Conservation (phyloP, 352 stramenopile genomes). For the Globisporangium uncinulatum region DNA sequence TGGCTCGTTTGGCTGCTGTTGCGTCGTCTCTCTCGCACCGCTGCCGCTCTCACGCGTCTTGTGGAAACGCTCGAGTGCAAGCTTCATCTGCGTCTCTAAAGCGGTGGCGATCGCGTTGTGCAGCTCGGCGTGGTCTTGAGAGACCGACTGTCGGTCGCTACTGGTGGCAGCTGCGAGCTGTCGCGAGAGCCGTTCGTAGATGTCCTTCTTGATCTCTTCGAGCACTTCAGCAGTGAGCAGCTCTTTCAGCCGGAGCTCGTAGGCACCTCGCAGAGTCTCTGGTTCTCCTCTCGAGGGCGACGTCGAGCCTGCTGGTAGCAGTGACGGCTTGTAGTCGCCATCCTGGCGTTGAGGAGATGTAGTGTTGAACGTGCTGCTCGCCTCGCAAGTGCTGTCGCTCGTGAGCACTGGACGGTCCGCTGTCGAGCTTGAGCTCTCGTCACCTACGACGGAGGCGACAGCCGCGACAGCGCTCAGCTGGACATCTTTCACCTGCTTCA, state of each 20-base stretch:
- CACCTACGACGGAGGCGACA: not conserved
- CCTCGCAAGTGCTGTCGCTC: too few relatives aligned
- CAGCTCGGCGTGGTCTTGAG: slow-evolving; percentile 23
- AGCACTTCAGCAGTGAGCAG: slow-evolving; percentile 42
- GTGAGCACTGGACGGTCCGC: not conserved
- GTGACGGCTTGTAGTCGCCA: too few relatives aligned
- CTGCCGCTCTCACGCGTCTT: slow-evolving; percentile 16
- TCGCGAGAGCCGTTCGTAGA: slow-evolving; percentile 43
- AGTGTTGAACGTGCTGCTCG: too few relatives aligned
- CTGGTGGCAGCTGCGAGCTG: slow-evolving; percentile 22
- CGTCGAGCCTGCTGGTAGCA: not conserved
- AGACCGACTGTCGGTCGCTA: not conserved
- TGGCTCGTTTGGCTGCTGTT: too few relatives aligned
- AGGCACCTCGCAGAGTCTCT: not conserved
- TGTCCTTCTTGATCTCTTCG: slow-evolving; percentile 56
- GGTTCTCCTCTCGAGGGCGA: not conserved
- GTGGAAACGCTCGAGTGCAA: slow-evolving; percentile 21
- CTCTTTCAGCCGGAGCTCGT: slow-evolving; percentile 46
- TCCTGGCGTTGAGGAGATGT: too few relatives aligned
- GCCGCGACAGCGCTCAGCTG: not conserved
- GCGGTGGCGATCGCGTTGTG: slow-evolving; percentile 44
- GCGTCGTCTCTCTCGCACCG: slow-evolving; percentile 6
- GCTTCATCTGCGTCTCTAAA: slow-evolving; percentile 45
- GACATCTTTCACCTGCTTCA: slow-evolving; percentile 2
- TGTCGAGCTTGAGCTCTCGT: not conserved